These are phyloP conservation scores for Aspergillus texensis DNA, from an alignment of 2,329 filamentous ascomycete species.

Conservation along the genomic window DNA sequence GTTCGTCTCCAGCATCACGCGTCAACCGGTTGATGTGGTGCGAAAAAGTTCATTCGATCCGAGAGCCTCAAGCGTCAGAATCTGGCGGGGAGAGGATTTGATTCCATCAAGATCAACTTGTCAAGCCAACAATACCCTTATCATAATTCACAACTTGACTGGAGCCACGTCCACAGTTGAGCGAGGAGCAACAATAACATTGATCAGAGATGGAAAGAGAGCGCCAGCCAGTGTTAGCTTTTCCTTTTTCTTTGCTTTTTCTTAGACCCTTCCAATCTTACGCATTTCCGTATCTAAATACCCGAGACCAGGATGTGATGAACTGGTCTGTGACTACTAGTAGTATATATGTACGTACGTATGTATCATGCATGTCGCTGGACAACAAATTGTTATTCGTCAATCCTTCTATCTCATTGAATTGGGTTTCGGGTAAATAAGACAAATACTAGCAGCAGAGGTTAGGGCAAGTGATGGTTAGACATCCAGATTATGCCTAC, in stretches of 20 bases:
- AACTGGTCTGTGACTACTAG: neutral
- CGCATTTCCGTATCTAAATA: no score
- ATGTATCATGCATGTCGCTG: neutral
- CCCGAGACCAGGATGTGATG: neutral
- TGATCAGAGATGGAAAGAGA: neutral
- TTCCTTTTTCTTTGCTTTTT: neutral
- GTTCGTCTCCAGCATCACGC: neutral
- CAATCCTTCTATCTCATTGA: neutral
- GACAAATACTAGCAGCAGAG: neutral
- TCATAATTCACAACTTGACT: neutral
- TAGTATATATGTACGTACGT: neutral
- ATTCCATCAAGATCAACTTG: neutral
- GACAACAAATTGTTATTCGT: neutral
- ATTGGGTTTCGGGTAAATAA: slow-evolving; percentile 1
- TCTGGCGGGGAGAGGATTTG: neutral
- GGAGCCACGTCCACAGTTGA: slow-evolving; percentile 2
- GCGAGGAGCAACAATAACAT: neutral
- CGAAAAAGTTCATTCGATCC: neutral
- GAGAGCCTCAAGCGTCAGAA: neutral
- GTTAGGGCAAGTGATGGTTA: neutral
- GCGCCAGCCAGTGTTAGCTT: neutral
- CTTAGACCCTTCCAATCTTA: neutral
- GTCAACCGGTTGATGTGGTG: neutral
- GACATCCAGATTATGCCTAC: neutral
- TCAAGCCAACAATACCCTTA: neutral